Conservation (phyloP, 2,329 filamentous ascomycete species). For the Diaporthe vexans region DNA sequence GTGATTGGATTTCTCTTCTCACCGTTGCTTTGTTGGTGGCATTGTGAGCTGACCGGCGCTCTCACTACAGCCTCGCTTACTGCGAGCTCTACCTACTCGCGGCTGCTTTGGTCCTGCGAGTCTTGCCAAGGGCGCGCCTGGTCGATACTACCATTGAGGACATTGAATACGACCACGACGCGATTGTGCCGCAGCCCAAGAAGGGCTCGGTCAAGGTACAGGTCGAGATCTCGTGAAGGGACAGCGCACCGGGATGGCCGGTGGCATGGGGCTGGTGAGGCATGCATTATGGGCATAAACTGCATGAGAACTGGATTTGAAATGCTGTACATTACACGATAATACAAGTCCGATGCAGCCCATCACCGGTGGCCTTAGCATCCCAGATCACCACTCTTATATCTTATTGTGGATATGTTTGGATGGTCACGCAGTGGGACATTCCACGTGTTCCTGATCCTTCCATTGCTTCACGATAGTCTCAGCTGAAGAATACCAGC, state of each 20-base stretch:
- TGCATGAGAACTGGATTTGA: neutral
- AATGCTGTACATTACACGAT: neutral
- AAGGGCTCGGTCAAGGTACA: constrained; percentile 32
- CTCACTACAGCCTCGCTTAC: constrained; percentile 36
- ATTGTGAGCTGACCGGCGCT: neutral
- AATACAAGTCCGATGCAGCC: neutral
- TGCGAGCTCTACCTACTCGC: constrained; percentile 43
- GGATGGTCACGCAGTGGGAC: neutral
- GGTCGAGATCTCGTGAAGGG: neutral
- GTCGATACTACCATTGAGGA: constrained; percentile 43
- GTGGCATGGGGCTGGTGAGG: too few species aligned
- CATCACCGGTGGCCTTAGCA: neutral
- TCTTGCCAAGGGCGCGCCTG: constrained; percentile 38
- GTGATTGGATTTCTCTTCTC: neutral
- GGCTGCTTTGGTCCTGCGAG: constrained; percentile 40
- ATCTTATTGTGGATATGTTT: neutral
- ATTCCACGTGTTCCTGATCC: too few species aligned
- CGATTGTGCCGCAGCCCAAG: constrained; percentile 43
- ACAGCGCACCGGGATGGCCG: too few species aligned
- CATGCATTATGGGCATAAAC: neutral
- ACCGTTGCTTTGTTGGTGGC: too few species aligned
- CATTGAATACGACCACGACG: constrained; percentile 43
- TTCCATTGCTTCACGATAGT: neutral
- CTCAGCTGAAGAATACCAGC: neutral
- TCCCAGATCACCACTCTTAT: rapidly evolving